phyloP scores from a whole-genome alignment of 352 stramenopile species.

The Phytophthora colocasiae region DNA sequence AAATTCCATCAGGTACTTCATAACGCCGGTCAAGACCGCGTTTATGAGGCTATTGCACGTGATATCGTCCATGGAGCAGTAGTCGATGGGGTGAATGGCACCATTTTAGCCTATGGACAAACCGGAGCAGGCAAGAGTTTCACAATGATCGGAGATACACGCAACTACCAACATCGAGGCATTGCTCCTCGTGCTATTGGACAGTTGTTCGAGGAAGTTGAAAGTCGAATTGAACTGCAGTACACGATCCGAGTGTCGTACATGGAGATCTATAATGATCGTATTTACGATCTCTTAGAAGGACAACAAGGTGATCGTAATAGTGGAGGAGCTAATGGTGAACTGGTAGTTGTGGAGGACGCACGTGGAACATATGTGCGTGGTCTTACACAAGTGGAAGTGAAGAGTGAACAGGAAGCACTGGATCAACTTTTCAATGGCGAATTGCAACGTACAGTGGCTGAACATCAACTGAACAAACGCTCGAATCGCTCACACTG shows the following conservation, averaged over 20 bases:
- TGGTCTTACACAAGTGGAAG: slow-evolving; percentile 88
- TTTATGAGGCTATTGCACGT: slow-evolving; percentile 90
- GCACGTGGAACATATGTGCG: slow-evolving; percentile 83
- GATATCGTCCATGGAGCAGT: slow-evolving; percentile 91
- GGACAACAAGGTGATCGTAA: slow-evolving; percentile 27
- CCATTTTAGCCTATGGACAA: slow-evolving; percentile 90
- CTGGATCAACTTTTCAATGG: slow-evolving; percentile 93
- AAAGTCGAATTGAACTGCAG: slow-evolving; percentile 88
- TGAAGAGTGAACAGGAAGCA: slow-evolving; percentile 83
- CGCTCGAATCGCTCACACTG: slow-evolving; percentile 95
- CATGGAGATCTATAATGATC: slow-evolving; percentile 97
- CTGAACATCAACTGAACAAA: slow-evolving; percentile 94
- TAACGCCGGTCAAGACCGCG: slow-evolving; percentile 90
- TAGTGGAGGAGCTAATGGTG: slow-evolving; percentile 32
- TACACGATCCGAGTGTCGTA: slow-evolving; percentile 92
- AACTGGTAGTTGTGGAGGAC: slow-evolving; percentile 91
- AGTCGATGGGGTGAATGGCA: slow-evolving; percentile 90
- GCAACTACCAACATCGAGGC: slow-evolving; percentile 92
- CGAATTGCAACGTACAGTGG: slow-evolving; percentile 93
- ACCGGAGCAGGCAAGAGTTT: slow-evolving; percentile 92
- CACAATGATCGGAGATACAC: slow-evolving; percentile 93
- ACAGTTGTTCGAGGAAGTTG: slow-evolving; percentile 92
- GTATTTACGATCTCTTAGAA: slow-evolving; percentile 92
- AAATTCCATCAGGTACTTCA: slow-evolving; percentile 94
- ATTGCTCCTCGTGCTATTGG: slow-evolving; percentile 89